Evolutionary conservation across 176 grass and related monocot genomes (phyloP).

Genomic region (Oryza nivara): DNA sequence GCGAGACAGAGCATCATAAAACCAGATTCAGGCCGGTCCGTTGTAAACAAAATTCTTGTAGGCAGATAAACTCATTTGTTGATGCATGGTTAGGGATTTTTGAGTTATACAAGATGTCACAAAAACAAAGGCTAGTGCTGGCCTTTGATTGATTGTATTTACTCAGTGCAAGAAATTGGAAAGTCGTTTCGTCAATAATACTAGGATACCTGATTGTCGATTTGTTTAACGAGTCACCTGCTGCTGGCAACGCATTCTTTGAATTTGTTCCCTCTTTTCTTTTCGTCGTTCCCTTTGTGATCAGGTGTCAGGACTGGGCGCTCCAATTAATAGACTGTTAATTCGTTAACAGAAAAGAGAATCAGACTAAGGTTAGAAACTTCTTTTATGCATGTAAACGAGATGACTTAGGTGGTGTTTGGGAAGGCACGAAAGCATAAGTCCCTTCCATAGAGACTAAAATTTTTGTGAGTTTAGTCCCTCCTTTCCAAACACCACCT

Average conservation of each 20-base stretch:
- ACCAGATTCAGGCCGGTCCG: constrained; percentile 5
- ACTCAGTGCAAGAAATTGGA: constrained; percentile 37
- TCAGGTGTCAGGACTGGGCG: too few species aligned
- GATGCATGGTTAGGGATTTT: constrained; percentile 12
- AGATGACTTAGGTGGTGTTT: too few species aligned
- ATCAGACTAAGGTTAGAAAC: too few species aligned
- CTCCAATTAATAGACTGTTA: too few species aligned
- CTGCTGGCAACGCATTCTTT: neutral
- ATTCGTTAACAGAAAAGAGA: neutral
- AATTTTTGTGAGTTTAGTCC: too few species aligned
- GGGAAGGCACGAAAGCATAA: too few species aligned
- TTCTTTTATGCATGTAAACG: too few species aligned
- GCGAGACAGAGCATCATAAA: constrained; percentile 40
- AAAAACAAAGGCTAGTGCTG: constrained; percentile 13
- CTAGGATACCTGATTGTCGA: neutral
- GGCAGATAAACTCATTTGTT: constrained; percentile 41
- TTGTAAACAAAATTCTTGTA: constrained; percentile 33
- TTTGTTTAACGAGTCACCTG: neutral
- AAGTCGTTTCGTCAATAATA: neutral
- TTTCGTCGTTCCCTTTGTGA: neutral
- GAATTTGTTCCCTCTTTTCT: neutral
- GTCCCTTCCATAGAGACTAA: too few species aligned
- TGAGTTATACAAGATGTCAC: constrained; percentile 33
- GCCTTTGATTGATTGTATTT: constrained; percentile 44
- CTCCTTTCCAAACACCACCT: too few species aligned